These are phyloP conservation scores for Chaetomiaceae sp. DNA, from an alignment of 2,329 filamentous ascomycete genomes.

Conservation along the genomic window DNA sequence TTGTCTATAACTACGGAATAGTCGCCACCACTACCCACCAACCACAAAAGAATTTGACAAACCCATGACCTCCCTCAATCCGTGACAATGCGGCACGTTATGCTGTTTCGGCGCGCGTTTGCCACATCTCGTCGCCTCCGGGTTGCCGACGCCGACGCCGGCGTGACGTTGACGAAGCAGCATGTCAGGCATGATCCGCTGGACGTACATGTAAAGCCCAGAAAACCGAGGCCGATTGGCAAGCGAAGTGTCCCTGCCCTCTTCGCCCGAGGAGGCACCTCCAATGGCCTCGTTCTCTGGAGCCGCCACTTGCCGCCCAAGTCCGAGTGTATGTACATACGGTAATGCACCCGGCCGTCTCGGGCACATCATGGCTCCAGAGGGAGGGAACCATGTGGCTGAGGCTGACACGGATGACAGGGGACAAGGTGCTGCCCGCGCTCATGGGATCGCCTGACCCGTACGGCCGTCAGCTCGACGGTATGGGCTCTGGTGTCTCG, in stretches of 20 bases:
- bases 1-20: too few relatives aligned
- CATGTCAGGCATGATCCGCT: too few relatives aligned
- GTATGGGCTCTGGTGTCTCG: conserved; percentile 65
- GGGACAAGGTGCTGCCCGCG: conserved; percentile 23
- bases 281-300: conserved; percentile 30
- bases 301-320: conserved; percentile 23
- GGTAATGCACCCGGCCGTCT: background rate
- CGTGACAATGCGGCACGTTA: background rate
- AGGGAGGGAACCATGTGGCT: background rate
- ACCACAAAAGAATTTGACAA: too few relatives aligned
- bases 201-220: too few relatives aligned
- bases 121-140: background rate
- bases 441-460: conserved; percentile 63
- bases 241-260: conserved; percentile 27
- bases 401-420: background rate
- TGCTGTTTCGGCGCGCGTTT: background rate
- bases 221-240: too few relatives aligned
- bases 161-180: too few relatives aligned
- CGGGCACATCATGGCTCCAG: background rate
- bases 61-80: background rate
- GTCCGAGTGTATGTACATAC: conserved; percentile 17
- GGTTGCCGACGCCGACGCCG: too few relatives aligned
- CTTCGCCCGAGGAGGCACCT: conserved; percentile 32
- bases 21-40: background rate
- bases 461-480: conserved; percentile 66